Percentiles rank a stretch among this genome's conserved stretches.
These are phyloP conservation scores for Hysterangium stoloniferum DNA, from an alignment of 768 basidiomycete species.

Conservation along the genomic window DNA sequence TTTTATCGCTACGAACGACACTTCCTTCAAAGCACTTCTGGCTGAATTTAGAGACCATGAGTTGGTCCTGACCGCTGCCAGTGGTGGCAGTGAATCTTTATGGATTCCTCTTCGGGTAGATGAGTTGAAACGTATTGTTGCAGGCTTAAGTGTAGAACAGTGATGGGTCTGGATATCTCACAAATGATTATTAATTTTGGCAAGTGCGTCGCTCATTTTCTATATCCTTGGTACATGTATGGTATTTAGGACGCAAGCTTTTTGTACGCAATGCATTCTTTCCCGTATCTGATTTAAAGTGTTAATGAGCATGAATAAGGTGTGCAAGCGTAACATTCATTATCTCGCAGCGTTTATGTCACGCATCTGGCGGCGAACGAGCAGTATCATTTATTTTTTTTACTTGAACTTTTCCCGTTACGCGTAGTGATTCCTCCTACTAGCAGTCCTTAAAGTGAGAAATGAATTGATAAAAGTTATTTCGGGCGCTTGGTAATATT, in stretches of 20 bases:
- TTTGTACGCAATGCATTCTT: conserved; percentile 90
- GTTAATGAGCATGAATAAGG: too few relatives aligned
- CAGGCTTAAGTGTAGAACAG: not conserved
- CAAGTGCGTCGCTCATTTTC: too few relatives aligned
- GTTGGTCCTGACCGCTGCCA: conserved; percentile 43
- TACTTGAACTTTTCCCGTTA: not conserved
- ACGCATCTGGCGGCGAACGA: too few relatives aligned
- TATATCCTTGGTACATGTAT: conserved; percentile 67
- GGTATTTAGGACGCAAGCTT: conserved; percentile 79
- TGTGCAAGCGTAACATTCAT: too few relatives aligned
- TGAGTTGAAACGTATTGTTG: not conserved
- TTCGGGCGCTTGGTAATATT: too few relatives aligned
- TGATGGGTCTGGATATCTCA: too few relatives aligned
- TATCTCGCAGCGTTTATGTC: too few relatives aligned
- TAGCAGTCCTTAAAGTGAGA: too few relatives aligned
- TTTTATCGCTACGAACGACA: conserved; percentile 86
- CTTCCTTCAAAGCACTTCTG: conserved; percentile 69
- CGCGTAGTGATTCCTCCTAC: not conserved
- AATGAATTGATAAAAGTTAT: too few relatives aligned
- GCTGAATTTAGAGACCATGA: conserved; percentile 90
- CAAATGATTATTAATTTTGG: not conserved
- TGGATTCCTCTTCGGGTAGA: not conserved
- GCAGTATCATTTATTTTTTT: not conserved
- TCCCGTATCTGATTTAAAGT: conserved; percentile 58
- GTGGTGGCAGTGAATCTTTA: not conserved